Evolutionary conservation across 2,329 filamentous ascomycete species (phyloP).

Genomic region (Botrytis sinoallii): DNA sequence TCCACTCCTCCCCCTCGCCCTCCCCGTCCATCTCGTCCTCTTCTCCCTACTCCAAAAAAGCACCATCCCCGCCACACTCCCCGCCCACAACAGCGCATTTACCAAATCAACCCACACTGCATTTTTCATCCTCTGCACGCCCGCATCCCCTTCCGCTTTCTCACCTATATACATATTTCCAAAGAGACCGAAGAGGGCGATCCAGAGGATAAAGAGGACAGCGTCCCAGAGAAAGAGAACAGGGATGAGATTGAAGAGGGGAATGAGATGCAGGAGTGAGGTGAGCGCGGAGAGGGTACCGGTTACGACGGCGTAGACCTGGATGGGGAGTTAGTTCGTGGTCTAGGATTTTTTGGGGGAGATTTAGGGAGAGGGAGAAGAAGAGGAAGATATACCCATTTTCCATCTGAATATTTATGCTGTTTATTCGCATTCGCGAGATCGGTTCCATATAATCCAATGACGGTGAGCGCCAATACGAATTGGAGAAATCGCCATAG

Average conservation of each 20-base stretch:
- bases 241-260: slow-evolving; percentile 54
- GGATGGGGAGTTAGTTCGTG: slow-evolving; percentile 15
- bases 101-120: slow-evolving; percentile 80
- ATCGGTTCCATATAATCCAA: slow-evolving; percentile 74
- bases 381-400: slow-evolving; percentile 58
- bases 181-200: slow-evolving; percentile 79
- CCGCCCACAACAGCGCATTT: slow-evolving; percentile 73
- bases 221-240: slow-evolving; percentile 65
- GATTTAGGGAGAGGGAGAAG: not conserved
- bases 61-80: slow-evolving; percentile 54
- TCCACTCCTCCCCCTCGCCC: slow-evolving; percentile 4
- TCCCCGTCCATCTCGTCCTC: slow-evolving; percentile 50
- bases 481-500: slow-evolving; percentile 73
- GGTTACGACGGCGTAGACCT: slow-evolving; percentile 71
- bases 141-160: slow-evolving; percentile 59
- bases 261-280: slow-evolving; percentile 61
- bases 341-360: not conserved
- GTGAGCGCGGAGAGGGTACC: slow-evolving; percentile 64
- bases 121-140: slow-evolving; percentile 74
- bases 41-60: slow-evolving; percentile 57
- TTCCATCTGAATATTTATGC: slow-evolving; percentile 54
- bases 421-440: slow-evolving; percentile 53
- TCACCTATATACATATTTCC: slow-evolving; percentile 74
- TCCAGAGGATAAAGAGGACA: slow-evolving; percentile 74
- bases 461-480: slow-evolving; percentile 70